A percentile compares a stretch with the other conserved stretches of the same genome.
Evolutionary conservation across 345 rosid species (phyloP).

Genomic region (Salix purpurea): DNA sequence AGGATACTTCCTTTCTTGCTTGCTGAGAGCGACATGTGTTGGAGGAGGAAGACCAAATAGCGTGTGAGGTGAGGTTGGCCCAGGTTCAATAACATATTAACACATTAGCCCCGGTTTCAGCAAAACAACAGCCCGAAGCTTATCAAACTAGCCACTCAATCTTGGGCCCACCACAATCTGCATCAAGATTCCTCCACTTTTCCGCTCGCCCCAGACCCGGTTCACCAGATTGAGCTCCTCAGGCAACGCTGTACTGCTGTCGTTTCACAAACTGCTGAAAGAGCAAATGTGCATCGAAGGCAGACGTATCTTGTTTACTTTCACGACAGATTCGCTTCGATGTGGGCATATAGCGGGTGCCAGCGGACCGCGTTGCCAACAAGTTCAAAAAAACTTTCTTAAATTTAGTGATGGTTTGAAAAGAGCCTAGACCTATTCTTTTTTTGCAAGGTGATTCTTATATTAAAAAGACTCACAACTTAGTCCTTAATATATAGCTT

Average conservation of each 20-base stretch:
- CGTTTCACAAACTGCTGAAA: neutral
- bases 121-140: neutral
- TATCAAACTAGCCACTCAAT: neutral
- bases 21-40: neutral
- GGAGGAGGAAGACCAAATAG: neutral
- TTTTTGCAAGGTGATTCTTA: no score
- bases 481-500: no score
- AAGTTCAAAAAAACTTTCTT: no score
- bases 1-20: neutral
- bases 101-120: constrained; percentile 2
- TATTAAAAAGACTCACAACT: no score
- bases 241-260: neutral
- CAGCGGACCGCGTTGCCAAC: no score
- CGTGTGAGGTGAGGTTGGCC: neutral
- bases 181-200: neutral
- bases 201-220: neutral
- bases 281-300: neutral
- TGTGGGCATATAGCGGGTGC: no score
- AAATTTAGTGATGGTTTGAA: no score
- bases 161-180: neutral
- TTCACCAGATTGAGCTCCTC: neutral
- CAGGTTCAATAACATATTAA: neutral
- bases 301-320: constrained; percentile 41
- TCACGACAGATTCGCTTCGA: constrained; percentile 53
- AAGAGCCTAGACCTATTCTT: no score